Conservation (phyloP, 2,329 filamentous ascomycete species). For the Pseudocercospora cruenta region DNA sequence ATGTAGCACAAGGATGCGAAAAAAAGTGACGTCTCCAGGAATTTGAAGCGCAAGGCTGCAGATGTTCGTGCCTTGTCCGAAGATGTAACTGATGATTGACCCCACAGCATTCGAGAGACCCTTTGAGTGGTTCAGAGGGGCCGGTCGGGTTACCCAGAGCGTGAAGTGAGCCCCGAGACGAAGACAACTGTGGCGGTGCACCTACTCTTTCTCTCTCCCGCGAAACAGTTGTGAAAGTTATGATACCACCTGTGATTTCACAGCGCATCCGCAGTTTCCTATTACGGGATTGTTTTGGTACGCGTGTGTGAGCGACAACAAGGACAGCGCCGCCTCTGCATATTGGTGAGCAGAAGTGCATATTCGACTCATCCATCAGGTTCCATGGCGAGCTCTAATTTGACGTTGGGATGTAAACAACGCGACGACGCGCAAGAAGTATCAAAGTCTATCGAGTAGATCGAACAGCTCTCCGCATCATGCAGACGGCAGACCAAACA, state of each 20-base stretch:
- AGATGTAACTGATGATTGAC: not conserved
- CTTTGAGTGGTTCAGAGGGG: not conserved
- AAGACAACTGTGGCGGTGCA: not conserved
- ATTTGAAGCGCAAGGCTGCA: not conserved
- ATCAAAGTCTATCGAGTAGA: not conserved
- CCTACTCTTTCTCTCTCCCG: not conserved
- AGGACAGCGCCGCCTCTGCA: not conserved
- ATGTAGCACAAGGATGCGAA: not conserved
- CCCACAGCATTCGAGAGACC: not conserved
- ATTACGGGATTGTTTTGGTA: not conserved
- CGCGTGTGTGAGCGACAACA: not conserved
- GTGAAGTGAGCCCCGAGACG: not conserved
- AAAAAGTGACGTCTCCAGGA: not conserved
- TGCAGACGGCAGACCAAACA: not conserved
- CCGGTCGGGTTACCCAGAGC: not conserved
- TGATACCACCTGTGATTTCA: not conserved
- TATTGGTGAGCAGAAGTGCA: not conserved
- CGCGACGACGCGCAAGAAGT: not conserved
- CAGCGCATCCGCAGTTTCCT: not conserved
- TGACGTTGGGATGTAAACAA: not conserved
- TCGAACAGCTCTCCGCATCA: not conserved
- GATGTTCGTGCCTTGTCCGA: not conserved
- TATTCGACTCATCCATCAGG: not conserved
- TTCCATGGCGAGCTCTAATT: not conserved
- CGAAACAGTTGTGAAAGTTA: not conserved